Base-by-base conservation (phyloP, 305 asterid genomes). In the Ilex paraguariensis region DNA sequence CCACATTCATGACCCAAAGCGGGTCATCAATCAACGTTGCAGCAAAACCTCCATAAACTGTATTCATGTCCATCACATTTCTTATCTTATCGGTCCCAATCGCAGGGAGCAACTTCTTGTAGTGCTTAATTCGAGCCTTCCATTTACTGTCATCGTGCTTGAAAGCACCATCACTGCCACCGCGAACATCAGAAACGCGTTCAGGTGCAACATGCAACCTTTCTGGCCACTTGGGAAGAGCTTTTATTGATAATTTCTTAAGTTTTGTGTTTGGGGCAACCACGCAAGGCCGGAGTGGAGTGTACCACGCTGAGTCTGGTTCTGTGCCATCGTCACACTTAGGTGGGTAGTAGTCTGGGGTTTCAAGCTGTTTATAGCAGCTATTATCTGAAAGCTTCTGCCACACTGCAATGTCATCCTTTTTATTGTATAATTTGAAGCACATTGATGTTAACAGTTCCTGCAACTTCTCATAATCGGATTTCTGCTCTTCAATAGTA, bases 251-350 rank as follows among this genome's bases (percentile, higher is more conserved):
- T 32, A 73, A 3, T 30, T 65, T 65, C 54, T 63, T 68, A 68
- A 71, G 68, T 51, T 73, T 76, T 16, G 31, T 66, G 66, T 67
- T 62, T 9, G 92, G 87, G 6, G 61, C 66, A 46, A 80, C 83
- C 1, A 85, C 72, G 59, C 92, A 85, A 44, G 92, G 78, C 66
- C 89, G 69, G 54, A 85, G 76, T 5, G 92, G 92, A 53, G 82
- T 80, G 84, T 85, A 85, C 92, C 92, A 85, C 2, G 92, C 89
- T 0, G 89, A 69, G 46, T 85, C 92, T 2, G 92, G 89, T 64
- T 85, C 92, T 0, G 80, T 80, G 13, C 89, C 83, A 13, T 85
- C 92, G 11, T 85, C 83, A 30, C 92, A 85, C 44, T 73, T 77
- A 0, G 75, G 74, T 3, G 87, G 92, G 77, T 82, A 80, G 15